Evolutionary conservation across 2,329 filamentous ascomycete species (phyloP), one percentile per base, ranked within the genome.

Genomic region (Xylariaceae sp.): DNA sequence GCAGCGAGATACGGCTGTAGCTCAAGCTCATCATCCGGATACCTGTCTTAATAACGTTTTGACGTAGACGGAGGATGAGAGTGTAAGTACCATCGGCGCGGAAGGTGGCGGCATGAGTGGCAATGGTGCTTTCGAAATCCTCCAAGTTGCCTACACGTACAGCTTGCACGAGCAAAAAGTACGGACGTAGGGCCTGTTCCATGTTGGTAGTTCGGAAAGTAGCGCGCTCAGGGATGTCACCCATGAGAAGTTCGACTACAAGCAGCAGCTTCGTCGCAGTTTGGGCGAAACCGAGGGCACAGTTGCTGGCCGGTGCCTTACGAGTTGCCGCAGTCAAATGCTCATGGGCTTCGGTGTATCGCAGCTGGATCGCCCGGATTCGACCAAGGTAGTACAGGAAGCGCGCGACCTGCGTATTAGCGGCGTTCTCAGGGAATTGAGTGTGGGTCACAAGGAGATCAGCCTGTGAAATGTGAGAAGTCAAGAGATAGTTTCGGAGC

Each of bases 41-140:
- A 66, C 94, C 94, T 2, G 94, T 99, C 82, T 96, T 96, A 85
- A 99, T 97, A 72, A 99, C 94, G 73, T 99, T 99, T 77, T 99
- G 94, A 68, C 94, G 88, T 63, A 99, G 82, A 64, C 94, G 92
- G 64, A 97, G 83, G 69, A 97, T 95, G 59, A 99, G 82, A 9
- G 92, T 96, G 79, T 97, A 97, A 17, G 93, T 97, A 59, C 90
- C 90, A 73, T 99, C 94, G 66, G 89, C 88, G 71, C 91, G 88
- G 86, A 97, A 99, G 9, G 87, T 88, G 50, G 89, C 85, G 59
- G 88, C 87, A 72, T 96, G 87, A 53, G 87, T 83, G 68, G 89
- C 88, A 62, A 97, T 92, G 50, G 89, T 87, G 66, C 87, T 90
- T 74, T 96, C 83, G 74, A 99, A 99, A 62, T 92, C 92, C 73